Base-by-base conservation (phyloP, 345 rosid species). In the Ailanthus altissimus region DNA sequence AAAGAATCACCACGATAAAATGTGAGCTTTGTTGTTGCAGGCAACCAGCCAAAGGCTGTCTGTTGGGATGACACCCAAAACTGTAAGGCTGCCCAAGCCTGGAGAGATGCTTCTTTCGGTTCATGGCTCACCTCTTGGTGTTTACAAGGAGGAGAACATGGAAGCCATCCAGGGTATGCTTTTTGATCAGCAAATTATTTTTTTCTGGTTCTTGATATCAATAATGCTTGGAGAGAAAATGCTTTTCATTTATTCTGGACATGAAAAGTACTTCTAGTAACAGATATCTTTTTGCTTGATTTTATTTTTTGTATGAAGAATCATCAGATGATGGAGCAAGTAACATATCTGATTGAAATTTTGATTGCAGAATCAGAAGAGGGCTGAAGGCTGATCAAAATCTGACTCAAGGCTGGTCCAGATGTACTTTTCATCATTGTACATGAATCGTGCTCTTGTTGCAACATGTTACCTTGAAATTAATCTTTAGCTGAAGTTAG, bases 61-160 rank as follows among this genome's bases (percentile, higher is more conserved):
- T 53, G n/a, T 89, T 66, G 99, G 98, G 77, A 92, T 89, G 97
- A 96, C 98, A 56, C 98, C 99, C 42, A 92, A 89, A 83, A 87
- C 93, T 51, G 59, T 78, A 67, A 88, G 98, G 89, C 85, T 80
- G 79, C 98, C 98, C 1, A 93, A 96, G 80, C 90, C 86, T 71
- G 97, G 98, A 46, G 98, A 96, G 85, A 86, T 93, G 90, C 93
- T 92, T 84, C 89, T 91, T 38, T 93, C 98, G 32, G 92, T 96
- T 23, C 97, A 70, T 78, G 98, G 97, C 64, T 93, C 99, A 79
- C 99, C 98, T 25, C 94, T 93, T 16, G 98, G 99, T 3, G 90
- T 91, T 73, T 96, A 74, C 82, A 87, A 88, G 85, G 95, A 93
- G 80, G 97, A 93, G 60, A 87, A 89, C 82, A 92, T 96, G 98